A percentile compares a stretch with the other conserved stretches of the same genome.
Evolutionary conservation across 2,329 filamentous ascomycete genomes (phyloP).

Genomic region (Trichoderma asperellum): DNA sequence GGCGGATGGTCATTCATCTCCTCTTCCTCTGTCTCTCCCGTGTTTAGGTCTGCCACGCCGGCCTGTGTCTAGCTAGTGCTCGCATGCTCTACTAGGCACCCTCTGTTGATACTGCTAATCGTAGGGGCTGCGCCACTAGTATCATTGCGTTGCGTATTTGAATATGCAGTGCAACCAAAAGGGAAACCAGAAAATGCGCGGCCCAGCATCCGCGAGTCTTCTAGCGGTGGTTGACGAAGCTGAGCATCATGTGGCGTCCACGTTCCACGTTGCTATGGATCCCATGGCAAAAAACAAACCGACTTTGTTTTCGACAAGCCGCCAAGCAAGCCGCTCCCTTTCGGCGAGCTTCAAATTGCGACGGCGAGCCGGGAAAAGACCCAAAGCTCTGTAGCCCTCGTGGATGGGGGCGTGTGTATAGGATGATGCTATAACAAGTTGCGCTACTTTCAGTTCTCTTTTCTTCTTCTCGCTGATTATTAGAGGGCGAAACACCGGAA

Average conservation of each 20-base stretch:
- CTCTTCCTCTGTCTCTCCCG: neutral
- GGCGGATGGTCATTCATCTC: neutral
- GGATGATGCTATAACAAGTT: neutral
- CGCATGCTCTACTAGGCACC: neutral
- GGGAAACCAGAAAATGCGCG: neutral
- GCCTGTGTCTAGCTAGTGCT: neutral
- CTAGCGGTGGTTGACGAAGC: constrained; percentile 8
- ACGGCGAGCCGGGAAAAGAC: neutral
- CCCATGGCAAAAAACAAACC: neutral
- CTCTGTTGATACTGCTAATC: neutral
- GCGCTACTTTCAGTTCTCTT: neutral
- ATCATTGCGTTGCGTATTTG: neutral
- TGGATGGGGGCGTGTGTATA: neutral
- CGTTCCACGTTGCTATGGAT: constrained; percentile 23
- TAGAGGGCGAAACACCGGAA: neutral
- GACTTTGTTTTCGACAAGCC: constrained; percentile 14
- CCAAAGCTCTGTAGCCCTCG: neutral
- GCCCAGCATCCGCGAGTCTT: neutral
- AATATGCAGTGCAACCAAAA: neutral
- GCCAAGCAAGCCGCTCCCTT: neutral
- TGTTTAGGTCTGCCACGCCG: neutral
- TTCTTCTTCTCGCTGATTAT: neutral
- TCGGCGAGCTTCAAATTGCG: neutral
- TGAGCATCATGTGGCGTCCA: constrained; percentile 23
- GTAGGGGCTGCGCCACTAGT: constrained; percentile 8